These are phyloP conservation scores for Tricholoma hemisulphureum DNA, from an alignment of 768 basidiomycete genomes.

Conservation along the genomic window DNA sequence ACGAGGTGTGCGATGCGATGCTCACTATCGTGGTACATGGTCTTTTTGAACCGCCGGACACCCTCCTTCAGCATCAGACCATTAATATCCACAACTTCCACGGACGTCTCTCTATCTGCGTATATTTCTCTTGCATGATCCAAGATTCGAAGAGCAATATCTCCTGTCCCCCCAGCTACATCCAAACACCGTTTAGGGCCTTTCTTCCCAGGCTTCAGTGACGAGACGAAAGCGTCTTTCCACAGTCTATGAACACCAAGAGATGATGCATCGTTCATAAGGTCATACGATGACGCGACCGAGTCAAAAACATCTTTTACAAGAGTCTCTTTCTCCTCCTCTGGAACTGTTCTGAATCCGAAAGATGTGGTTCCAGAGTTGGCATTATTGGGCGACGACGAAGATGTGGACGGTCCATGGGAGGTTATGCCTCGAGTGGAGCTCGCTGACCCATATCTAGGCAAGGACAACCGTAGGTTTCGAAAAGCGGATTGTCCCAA, in stretches of 20 bases:
- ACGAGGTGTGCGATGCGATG: slow-evolving; percentile 10
- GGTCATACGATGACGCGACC: slow-evolving; percentile 91
- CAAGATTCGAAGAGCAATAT: slow-evolving; percentile 92
- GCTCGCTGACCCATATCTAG: neutral
- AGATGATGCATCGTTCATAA: slow-evolving; percentile 99
- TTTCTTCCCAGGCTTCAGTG: slow-evolving; percentile 71
- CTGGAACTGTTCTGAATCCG: slow-evolving; percentile 87
- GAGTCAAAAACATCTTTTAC: slow-evolving; percentile 95
- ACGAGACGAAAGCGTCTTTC: slow-evolving; percentile 88
- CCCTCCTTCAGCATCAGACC: slow-evolving; percentile 94
- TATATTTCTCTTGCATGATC: slow-evolving; percentile 88
- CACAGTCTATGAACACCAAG: slow-evolving; percentile 94
- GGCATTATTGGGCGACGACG: slow-evolving; percentile 4
- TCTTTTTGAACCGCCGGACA: slow-evolving; percentile 85
- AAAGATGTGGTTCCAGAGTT: slow-evolving; percentile 72
- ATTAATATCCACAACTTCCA: slow-evolving; percentile 93
- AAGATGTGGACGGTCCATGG: slow-evolving; percentile 11
- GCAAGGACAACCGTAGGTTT: slow-evolving; percentile 6
- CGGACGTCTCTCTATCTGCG: slow-evolving; percentile 84
- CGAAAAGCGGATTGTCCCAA: slow-evolving; percentile 5
- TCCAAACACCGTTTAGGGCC: slow-evolving; percentile 84
- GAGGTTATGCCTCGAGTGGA: slow-evolving; percentile 18
- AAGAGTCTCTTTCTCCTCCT: slow-evolving; percentile 82
- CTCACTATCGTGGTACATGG: slow-evolving; percentile 97
- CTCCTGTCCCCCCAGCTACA: slow-evolving; percentile 96